Evolutionary conservation across 371 early-diverging fungal species (phyloP).

Genomic region (Apophysomyces ossiformis): DNA sequence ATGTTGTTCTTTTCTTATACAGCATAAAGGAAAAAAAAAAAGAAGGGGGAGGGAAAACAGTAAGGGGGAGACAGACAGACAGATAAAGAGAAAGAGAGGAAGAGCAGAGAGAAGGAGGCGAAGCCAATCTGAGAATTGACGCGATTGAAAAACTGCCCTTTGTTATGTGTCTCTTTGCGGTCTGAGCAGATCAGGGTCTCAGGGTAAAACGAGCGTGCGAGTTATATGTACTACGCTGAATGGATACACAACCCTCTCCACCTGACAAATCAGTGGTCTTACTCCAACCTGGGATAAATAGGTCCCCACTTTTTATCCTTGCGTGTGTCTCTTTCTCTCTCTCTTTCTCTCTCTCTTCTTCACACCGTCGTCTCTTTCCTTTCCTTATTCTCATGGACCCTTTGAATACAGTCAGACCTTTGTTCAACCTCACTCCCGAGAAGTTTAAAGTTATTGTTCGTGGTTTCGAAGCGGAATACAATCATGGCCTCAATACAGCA

Average conservation of each 20-base stretch:
- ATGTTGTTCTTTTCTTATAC: background rate
- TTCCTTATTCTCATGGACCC: constrained; percentile 1
- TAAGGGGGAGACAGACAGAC: too few relatives aligned
- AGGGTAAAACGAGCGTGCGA: constrained; percentile 4
- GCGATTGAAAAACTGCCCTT: background rate
- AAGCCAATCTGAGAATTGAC: background rate
- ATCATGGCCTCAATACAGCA: constrained; percentile 48
- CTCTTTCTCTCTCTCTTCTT: background rate
- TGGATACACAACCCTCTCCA: constrained; percentile 3
- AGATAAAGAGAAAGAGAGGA: too few relatives aligned
- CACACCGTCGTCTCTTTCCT: background rate
- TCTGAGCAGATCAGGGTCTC: constrained; percentile 7
- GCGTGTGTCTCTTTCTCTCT: background rate
- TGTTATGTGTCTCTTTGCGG: background rate
- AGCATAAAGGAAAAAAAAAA: too few relatives aligned
- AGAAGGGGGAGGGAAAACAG: too few relatives aligned
- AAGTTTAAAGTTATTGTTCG: constrained; percentile 36
- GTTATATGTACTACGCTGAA: background rate
- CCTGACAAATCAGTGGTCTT: constrained; percentile 12
- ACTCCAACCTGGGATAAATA: constrained; percentile 7
- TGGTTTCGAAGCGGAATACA: constrained; percentile 54
- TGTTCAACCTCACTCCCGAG: constrained; percentile 1
- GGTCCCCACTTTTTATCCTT: constrained; percentile 1
- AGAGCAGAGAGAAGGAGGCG: too few relatives aligned
- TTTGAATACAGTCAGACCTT: background rate